Percentiles rank a stretch among this genome's conserved stretches.
These are phyloP conservation scores for Fusarium sp. DNA, from an alignment of 2,329 filamentous ascomycete species.

Conservation along the genomic window DNA sequence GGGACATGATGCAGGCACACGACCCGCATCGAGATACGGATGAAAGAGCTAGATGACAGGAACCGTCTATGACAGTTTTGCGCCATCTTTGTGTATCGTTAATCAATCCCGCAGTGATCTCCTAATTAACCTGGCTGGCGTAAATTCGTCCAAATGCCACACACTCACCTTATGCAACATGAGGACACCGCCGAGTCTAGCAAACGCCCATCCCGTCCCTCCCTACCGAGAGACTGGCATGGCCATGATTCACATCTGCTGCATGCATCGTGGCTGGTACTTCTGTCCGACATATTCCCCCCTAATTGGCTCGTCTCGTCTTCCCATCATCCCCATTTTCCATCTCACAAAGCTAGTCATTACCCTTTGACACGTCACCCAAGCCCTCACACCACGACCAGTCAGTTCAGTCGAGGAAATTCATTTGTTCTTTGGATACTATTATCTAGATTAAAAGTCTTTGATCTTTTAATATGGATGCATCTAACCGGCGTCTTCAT, in stretches of 20 bases:
- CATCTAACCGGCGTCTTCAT: not conserved
- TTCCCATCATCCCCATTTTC: not conserved
- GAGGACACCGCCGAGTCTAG: not conserved
- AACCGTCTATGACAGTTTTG: not conserved
- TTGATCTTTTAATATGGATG: not conserved
- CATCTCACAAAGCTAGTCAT: not conserved
- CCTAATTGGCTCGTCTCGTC: not conserved
- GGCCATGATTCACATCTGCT: conserved; percentile 24
- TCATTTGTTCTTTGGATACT: not conserved
- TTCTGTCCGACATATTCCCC: not conserved
- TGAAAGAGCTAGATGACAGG: not conserved
- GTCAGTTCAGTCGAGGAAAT: not conserved
- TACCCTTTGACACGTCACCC: not conserved
- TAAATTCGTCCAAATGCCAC: not conserved
- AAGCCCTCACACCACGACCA: not conserved
- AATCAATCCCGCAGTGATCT: not conserved
- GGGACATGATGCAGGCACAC: conserved; percentile 24
- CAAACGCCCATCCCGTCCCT: conserved; percentile 5
- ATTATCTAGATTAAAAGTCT: not conserved
- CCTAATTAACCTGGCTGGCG: not conserved
- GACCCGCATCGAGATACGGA: conserved; percentile 11
- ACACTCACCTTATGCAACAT: not conserved
- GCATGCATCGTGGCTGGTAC: conserved; percentile 22
- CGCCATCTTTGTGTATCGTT: not conserved
- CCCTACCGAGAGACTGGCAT: conserved; percentile 32